Conservation (phyloP, 225 moss, liverwort and hornwort genomes). For the Rhytidiadelphus loreus region DNA sequence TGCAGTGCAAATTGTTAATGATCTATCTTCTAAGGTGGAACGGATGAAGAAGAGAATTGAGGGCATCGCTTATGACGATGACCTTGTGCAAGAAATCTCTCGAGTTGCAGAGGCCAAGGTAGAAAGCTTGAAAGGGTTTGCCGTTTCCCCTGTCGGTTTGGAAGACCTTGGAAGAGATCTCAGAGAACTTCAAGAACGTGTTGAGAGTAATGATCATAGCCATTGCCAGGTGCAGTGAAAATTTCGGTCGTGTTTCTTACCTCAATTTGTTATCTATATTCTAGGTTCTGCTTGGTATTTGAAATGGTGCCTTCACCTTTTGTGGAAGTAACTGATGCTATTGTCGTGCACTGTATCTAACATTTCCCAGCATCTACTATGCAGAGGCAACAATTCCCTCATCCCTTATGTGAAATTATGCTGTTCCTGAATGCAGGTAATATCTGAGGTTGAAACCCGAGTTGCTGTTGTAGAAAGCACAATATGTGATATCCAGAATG, state of each 20-base stretch:
- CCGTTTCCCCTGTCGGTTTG: background rate
- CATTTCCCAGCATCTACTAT: background rate
- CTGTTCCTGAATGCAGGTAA: slow-evolving; percentile 16
- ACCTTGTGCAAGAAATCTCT: slow-evolving; percentile 48
- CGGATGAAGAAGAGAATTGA: slow-evolving; percentile 61
- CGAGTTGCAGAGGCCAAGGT: slow-evolving; percentile 56
- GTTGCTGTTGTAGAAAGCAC: slow-evolving; percentile 19
- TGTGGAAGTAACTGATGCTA: background rate
- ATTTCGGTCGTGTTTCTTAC: background rate
- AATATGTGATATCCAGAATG: slow-evolving; percentile 7
- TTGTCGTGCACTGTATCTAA: background rate
- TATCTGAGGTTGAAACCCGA: slow-evolving; percentile 42
- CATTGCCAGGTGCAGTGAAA: slow-evolving; percentile 40
- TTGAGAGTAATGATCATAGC: slow-evolving; percentile 43
- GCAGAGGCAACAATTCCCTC: background rate
- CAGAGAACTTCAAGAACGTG: slow-evolving; percentile 43
- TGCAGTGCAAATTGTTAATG: slow-evolving; percentile 63
- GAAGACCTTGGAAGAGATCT: slow-evolving; percentile 45
- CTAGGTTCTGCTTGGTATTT: background rate
- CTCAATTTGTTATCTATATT: background rate
- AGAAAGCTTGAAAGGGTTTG: slow-evolving; percentile 48
- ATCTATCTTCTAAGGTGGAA: slow-evolving; percentile 69
- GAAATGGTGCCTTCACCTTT: background rate
- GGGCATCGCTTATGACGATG: slow-evolving; percentile 51
- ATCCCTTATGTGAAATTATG: background rate